These are phyloP conservation scores for Raphidocelis subcapitata DNA, from an alignment of 139 green algal species.

Conservation along the genomic window DNA sequence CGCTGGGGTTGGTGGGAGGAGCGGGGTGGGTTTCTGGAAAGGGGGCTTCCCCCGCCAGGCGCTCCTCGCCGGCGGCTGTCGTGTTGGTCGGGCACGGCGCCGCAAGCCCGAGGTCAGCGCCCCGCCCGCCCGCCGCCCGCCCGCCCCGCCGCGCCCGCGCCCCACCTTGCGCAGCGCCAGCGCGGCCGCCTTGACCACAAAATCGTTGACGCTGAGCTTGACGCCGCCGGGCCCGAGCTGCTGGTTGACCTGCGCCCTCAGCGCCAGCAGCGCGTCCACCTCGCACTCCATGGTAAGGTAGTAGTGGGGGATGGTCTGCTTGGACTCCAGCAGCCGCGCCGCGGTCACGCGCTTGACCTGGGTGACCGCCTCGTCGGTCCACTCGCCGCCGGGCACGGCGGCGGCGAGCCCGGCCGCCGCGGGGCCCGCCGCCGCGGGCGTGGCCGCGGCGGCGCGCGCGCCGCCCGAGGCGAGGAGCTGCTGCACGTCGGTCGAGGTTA, in stretches of 20 bases:
- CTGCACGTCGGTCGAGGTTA: slow-evolving; percentile 78
- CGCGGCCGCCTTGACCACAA: slow-evolving; percentile 93
- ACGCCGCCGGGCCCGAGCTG: slow-evolving; percentile 22
- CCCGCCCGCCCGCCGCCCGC: too few species aligned
- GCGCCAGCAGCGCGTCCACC: slow-evolving; percentile 62
- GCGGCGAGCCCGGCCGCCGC: background rate
- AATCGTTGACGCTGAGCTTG: slow-evolving; percentile 97
- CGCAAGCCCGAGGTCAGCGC: too few species aligned
- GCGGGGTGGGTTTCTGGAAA: too few species aligned
- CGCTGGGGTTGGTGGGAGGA: background rate
- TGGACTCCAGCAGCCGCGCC: slow-evolving; percentile 86
- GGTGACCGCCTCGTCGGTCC: slow-evolving; percentile 29
- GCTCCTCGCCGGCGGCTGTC: too few species aligned
- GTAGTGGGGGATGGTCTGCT: slow-evolving; percentile 97
- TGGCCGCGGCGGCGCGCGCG: background rate
- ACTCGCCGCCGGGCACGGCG: background rate
- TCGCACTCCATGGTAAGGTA: slow-evolving; percentile 87
- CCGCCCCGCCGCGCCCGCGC: too few species aligned
- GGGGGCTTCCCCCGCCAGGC: too few species aligned
- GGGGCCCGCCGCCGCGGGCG: background rate
- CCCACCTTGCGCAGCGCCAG: slow-evolving; percentile 81
- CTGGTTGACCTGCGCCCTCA: slow-evolving; percentile 67
- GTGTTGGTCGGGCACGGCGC: too few species aligned
- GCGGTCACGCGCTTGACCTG: slow-evolving; percentile 90
- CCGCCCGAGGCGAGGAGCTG: slow-evolving; percentile 18